phyloP scores from a whole-genome alignment of 1,139 yeast species.

The Hansenula sp. region DNA sequence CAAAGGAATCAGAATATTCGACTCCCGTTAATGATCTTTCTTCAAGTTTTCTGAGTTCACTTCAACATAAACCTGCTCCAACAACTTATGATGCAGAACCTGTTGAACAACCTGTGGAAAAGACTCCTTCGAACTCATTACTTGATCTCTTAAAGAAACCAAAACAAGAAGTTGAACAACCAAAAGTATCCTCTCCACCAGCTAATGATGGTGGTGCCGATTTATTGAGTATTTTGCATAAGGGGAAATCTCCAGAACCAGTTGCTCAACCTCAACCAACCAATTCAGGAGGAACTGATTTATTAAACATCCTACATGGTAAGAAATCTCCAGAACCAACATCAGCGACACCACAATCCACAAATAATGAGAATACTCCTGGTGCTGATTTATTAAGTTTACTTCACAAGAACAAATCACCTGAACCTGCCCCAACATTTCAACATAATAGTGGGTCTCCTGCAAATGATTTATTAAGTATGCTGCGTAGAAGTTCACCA shows the following conservation, averaged over 20 bases:
- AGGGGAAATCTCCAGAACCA: neutral
- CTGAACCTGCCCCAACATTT: neutral
- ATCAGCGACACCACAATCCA: neutral
- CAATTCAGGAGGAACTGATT: slow-evolving; percentile 1
- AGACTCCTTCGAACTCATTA: neutral
- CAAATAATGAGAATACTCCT: slow-evolving; percentile 3
- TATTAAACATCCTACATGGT: slow-evolving; percentile 1
- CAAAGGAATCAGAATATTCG: slow-evolving; percentile 7
- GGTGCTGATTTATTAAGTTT: slow-evolving; percentile 1
- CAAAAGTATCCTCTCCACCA: neutral
- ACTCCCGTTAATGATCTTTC: neutral
- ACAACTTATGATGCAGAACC: neutral
- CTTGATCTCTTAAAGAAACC: neutral
- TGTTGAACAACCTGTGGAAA: neutral
- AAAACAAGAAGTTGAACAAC: neutral
- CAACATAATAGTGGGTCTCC: slow-evolving; percentile 10
- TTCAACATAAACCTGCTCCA: neutral
- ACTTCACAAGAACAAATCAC: neutral
- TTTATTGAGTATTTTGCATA: neutral
- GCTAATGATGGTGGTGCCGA: neutral
- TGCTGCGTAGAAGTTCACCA: slow-evolving; percentile 11
- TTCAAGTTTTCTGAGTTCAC: neutral
- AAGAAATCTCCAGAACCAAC: neutral
- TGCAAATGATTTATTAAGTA: slow-evolving; percentile 17
- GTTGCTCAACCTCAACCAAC: too few relatives aligned